A percentile compares a stretch with the other conserved stretches of the same genome.
Conservation (phyloP, 345 rosid species). For the Pistacia atlantica region DNA sequence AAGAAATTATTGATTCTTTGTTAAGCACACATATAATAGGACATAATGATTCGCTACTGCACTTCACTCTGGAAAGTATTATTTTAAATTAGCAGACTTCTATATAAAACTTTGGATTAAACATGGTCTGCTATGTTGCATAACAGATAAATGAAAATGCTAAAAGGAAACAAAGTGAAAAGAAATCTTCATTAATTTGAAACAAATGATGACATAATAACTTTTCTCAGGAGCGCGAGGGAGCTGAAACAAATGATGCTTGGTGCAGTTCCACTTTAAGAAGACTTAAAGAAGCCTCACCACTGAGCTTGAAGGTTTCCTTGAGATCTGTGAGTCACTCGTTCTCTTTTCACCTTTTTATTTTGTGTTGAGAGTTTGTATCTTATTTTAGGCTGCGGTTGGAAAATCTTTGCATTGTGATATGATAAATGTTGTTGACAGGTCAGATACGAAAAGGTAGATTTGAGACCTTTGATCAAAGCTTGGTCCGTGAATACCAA, state of each 20-base stretch:
- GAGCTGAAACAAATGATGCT: constrained; percentile 52
- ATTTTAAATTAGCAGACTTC: no score
- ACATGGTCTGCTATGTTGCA: no score
- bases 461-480: constrained; percentile 76
- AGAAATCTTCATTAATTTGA: no score
- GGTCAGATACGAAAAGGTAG: constrained; percentile 82
- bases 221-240: constrained; percentile 58
- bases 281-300: constrained; percentile 76
- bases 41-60: background rate
- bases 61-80: background rate
- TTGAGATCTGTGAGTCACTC: constrained; percentile 80
- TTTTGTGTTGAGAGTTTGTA: background rate
- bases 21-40: constrained; percentile 37
- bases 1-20: constrained; percentile 81
- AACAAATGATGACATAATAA: background rate
- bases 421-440: constrained; percentile 12
- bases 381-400: no score
- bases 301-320: constrained; percentile 88
- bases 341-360: background rate
- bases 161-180: no score
- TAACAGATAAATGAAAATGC: no score
- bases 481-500: constrained; percentile 76
- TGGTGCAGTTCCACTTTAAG: constrained; percentile 71
- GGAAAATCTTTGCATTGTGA: background rate
- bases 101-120: no score